Evolutionary conservation across 2,329 filamentous ascomycete genomes (phyloP), one percentile per base, ranked within the genome.

Genomic region (Biscogniauxia sp.): DNA sequence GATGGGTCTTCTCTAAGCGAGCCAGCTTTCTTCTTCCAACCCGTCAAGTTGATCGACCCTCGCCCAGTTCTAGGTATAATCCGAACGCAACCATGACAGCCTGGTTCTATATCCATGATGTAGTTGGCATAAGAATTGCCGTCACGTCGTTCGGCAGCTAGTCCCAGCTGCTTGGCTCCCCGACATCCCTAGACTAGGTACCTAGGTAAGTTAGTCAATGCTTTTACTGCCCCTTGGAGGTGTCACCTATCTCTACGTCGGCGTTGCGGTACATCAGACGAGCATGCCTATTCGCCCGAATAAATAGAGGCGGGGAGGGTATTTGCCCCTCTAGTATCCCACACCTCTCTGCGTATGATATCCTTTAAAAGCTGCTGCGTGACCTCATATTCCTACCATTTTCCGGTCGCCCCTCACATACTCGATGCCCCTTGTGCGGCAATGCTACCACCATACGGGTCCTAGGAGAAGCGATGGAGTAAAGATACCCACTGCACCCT

Each of bases 371-470:
- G 58, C 59, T 61, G 64, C 54, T 53, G 37, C 62, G 67, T 72
- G 67, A 70, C 66, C 64, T 71, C 68, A 70, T 72, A 26, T 61
- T 59, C 60, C 52, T 61, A 41, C 19, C 26, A 19, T 61, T 51
- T 25, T 59, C 28, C 11, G 28, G 56, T 54, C 37, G 54, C 59
- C 59, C 57, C 56, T 61, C 60, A 57, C 50, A 64, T 49, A 59
- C 57, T 59, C 60, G 62, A 32, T 55, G 20, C 55, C 51, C 26
- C 56, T 55, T 17, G 37, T 51, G 37, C 37, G 25, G 45, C 17
- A 54, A 52, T 56, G 61, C 45, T 56, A 51, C 61, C 45, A 23
- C 65, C 57, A 20, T 55, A 54, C 61, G 57, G 61, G 58, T 54
- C 58, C 65, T 52, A 61, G 53, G 59, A 55, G 59, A 58, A 49